Evolutionary conservation across 192 early-diverging fungal species (phyloP).

Genomic region (Chytriomyces confervae): DNA sequence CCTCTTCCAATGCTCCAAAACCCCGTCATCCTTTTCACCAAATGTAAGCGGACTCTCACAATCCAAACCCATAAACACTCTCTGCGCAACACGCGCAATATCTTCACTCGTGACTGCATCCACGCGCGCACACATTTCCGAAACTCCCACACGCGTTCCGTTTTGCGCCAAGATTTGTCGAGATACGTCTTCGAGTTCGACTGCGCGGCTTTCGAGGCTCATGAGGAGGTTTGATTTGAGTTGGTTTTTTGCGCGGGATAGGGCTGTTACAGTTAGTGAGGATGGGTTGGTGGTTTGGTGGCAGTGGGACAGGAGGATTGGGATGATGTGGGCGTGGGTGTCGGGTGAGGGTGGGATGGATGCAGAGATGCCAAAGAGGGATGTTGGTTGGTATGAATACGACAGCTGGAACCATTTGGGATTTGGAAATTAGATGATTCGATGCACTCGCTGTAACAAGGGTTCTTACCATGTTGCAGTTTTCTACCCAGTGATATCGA

Average conservation of each 20-base stretch:
- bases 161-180: constrained; percentile 75
- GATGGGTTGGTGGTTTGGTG: constrained; percentile 67
- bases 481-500: constrained; percentile 93
- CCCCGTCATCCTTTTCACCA: constrained; percentile 32
- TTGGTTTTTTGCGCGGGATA: constrained; percentile 93
- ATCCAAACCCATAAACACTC: constrained; percentile 68
- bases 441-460: not conserved
- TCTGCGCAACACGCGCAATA: constrained; percentile 75
- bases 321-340: constrained; percentile 71
- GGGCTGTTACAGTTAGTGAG: constrained; percentile 63
- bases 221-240: constrained; percentile 91
- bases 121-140: constrained; percentile 81
- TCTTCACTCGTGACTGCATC: constrained; percentile 78
- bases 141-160: constrained; percentile 74
- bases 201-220: constrained; percentile 90
- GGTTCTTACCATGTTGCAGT: constrained; percentile 80
- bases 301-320: constrained; percentile 84
- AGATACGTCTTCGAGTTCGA: constrained; percentile 94
- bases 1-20: constrained; percentile 30
- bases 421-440: not conserved
- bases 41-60: constrained; percentile 43
- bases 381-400: constrained; percentile 84
- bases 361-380: constrained; percentile 91
- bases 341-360: constrained; percentile 79
- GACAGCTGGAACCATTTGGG: constrained; percentile 21